Evolutionary conservation across 371 early-diverging fungal genomes (phyloP).

Genomic region (Mortierella polycephala): DNA sequence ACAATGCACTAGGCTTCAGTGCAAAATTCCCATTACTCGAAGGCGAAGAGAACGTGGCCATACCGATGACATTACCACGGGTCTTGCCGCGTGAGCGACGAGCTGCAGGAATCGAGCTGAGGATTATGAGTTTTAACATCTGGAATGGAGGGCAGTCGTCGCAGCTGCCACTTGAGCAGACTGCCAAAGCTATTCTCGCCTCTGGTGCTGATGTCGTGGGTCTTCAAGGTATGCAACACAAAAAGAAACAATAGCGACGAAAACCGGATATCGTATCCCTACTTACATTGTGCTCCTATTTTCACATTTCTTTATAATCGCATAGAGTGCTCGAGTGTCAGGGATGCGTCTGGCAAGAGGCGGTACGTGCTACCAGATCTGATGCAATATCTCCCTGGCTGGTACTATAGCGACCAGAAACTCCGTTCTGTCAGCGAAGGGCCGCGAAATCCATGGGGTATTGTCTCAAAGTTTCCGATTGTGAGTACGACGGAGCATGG

Average conservation of each 20-base stretch:
- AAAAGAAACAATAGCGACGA: neutral
- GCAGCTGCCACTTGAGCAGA: conserved; percentile 22
- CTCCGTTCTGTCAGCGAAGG: conserved; percentile 24
- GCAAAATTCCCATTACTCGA: conserved; percentile 34
- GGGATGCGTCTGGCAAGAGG: conserved; percentile 14
- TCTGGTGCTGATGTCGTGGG: conserved; percentile 55
- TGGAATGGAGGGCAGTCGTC: conserved; percentile 50
- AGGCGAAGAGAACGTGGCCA: conserved; percentile 4
- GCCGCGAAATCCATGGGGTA: conserved; percentile 48
- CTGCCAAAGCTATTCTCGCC: conserved; percentile 47
- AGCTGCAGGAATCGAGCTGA: conserved; percentile 35
- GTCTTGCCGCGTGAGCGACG: conserved; percentile 36
- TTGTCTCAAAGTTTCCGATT: conserved; percentile 54
- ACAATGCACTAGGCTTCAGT: conserved; percentile 44
- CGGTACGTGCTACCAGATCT: conserved; percentile 49
- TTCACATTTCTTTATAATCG: too few relatives aligned
- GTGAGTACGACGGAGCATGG: conserved; percentile 31
- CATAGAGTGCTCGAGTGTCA: conserved; percentile 38
- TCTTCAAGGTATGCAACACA: conserved; percentile 39
- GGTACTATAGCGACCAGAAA: conserved; percentile 52
- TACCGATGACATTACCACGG: conserved; percentile 33
- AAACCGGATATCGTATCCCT: too few relatives aligned
- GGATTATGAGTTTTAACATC: conserved; percentile 49
- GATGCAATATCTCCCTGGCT: conserved; percentile 45
- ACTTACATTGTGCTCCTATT: too few relatives aligned